Conservation (phyloP, 2,329 filamentous ascomycete species). For the Neofusicoccum laricinum region DNA sequence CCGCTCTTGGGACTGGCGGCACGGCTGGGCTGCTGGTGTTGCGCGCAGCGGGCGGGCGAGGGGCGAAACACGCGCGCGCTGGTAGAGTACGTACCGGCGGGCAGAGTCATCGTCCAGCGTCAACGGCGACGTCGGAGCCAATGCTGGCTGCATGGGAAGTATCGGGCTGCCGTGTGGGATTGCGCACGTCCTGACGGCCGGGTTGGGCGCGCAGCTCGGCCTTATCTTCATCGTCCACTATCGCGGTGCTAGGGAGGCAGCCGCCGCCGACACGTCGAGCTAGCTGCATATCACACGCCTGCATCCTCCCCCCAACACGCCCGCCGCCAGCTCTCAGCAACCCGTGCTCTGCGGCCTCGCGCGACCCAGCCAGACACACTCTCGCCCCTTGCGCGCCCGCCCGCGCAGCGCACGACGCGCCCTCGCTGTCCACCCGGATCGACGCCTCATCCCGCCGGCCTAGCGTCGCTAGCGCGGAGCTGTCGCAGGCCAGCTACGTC, state of each 20-base stretch:
- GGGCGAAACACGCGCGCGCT: not conserved
- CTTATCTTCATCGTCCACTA: constrained; percentile 12
- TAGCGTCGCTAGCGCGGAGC: constrained; percentile 1
- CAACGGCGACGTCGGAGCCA: constrained; percentile 5
- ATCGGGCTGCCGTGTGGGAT: constrained; percentile 6
- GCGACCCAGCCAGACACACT: not conserved
- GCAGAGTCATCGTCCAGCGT: not conserved
- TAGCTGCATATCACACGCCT: constrained; percentile 5
- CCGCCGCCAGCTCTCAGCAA: not conserved
- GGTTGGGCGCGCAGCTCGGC: constrained; percentile 6
- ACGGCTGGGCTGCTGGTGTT: not conserved
- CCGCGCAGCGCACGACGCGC: not conserved
- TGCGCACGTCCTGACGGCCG: not conserved
- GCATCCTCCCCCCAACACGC: not conserved
- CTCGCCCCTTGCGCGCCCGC: not conserved
- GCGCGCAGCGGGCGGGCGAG: not conserved
- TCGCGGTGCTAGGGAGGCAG: constrained; percentile 10
- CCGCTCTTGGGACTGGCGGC: not conserved
- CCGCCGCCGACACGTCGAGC: constrained; percentile 8
- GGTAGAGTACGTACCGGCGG: not conserved
- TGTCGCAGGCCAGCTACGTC: constrained; percentile 1
- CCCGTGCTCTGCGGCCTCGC: not conserved
- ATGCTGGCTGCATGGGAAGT: not conserved
- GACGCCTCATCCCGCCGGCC: constrained; percentile 3
- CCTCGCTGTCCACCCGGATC: not conserved